Evolutionary conservation across 2,329 filamentous ascomycete species (phyloP), one percentile per base, ranked within the genome.

Genomic region (Sphaerulina populicola): DNA sequence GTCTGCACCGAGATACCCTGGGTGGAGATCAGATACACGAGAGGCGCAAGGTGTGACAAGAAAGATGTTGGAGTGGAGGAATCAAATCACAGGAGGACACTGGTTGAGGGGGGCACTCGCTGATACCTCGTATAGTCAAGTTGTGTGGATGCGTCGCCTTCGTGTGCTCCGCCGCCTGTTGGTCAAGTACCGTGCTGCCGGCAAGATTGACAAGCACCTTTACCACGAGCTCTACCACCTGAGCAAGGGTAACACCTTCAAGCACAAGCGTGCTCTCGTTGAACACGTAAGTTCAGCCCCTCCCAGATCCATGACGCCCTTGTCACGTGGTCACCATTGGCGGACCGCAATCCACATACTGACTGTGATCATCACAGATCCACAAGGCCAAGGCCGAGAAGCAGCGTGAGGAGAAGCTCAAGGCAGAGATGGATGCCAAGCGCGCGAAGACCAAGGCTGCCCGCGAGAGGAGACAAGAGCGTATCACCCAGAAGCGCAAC

Each of bases 201-300:
- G 94, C 77, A 98, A 98, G 87, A 98, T 98, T 75, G 93, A 98
- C 81, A 98, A 98, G 86, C 93, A 98, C 83, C 89, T 98, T 60
- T 98, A 98, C 85, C 93, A 98, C 84, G 90, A 97, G 81, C 88
- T 98, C 66, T 98, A 98, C 84, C 93, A 96, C 78, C 81, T 94
- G 74, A 93, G 87, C 85, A 98, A 98, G 90, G 94, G 93, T 94
- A 98, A 98, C 86, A 91, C 93, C 75, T 98, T 98, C 87, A 98
- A 98, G 90, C 93, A 98, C 88, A 98, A 97, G 90, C 86, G 93
- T 78, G 93, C 90, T 72, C 85, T 98, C 69, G 89, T 98, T 74
- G 93, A 98, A 84, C 93, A 98, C 81, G 93, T 98, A 94, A 72
- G 93, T 88, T 69, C 49, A 51, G 52, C 52, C 56, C 51, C 29